phyloP scores from a whole-genome alignment of 495 filamentous ascomycete species.

The Penicillium salamii region DNA sequence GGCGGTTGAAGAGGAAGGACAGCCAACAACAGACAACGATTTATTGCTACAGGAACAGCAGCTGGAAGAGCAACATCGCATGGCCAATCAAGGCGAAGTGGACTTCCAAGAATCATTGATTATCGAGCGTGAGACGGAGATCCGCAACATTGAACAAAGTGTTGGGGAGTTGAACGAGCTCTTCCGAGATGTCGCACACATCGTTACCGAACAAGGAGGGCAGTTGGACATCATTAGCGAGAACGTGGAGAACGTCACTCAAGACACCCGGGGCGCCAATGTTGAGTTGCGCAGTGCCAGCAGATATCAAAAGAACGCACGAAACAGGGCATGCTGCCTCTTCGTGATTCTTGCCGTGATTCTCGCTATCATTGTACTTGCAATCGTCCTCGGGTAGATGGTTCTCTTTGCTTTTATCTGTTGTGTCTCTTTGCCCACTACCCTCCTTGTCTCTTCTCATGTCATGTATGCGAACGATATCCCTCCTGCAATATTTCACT shows the following conservation, averaged over 20 bases:
- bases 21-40: constrained; percentile 31
- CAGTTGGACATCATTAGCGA: constrained; percentile 83
- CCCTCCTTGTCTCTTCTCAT: constrained; percentile 3
- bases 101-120: constrained; percentile 97
- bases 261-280: constrained; percentile 80
- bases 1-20: constrained; percentile 59
- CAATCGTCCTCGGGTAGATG: constrained; percentile 64
- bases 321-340: constrained; percentile 89
- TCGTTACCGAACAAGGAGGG: constrained; percentile 90
- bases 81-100: constrained; percentile 92
- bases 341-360: constrained; percentile 89
- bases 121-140: constrained; percentile 92
- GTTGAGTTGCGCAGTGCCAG: constrained; percentile 77
- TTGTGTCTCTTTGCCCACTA: constrained; percentile 3
- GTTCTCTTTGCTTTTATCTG: background rate
- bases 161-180: constrained; percentile 95
- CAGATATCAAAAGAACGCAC: constrained; percentile 87
- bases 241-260: constrained; percentile 78
- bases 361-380: constrained; percentile 81
- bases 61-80: constrained; percentile 71
- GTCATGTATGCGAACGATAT: constrained; percentile 28
- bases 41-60: constrained; percentile 60
- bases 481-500: constrained; percentile 26
- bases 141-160: constrained; percentile 93
- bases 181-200: constrained; percentile 94